phyloP scores from a whole-genome alignment of 768 basidiomycete genomes.

The Hydnum rufescens region DNA sequence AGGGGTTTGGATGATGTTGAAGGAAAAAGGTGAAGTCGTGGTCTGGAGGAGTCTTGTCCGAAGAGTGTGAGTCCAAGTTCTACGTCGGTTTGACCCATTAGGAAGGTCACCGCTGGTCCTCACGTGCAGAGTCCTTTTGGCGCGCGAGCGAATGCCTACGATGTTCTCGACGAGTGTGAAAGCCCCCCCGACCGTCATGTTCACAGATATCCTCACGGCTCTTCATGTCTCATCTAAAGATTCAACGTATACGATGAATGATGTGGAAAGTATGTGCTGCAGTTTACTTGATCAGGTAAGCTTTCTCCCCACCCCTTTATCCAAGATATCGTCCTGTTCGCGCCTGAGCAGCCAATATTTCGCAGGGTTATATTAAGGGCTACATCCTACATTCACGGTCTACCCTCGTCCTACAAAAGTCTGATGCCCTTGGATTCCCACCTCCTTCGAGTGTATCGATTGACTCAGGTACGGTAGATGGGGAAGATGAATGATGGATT shows the following conservation, averaged over 20 bases:
- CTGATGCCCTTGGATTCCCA: not conserved
- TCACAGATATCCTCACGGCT: not conserved
- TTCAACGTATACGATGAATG: not conserved
- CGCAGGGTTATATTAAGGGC: not conserved
- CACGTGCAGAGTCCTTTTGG: not conserved
- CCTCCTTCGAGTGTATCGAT: not conserved
- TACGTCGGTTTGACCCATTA: not conserved
- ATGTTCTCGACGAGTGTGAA: not conserved
- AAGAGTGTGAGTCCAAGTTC: not conserved
- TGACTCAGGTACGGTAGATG: not conserved
- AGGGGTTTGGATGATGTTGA: not conserved
- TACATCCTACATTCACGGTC: not conserved
- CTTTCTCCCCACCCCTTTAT: not conserved
- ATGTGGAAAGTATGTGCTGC: not conserved
- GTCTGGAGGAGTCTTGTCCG: not conserved
- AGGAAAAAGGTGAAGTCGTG: not conserved
- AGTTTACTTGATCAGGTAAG: slow-evolving; percentile 1
- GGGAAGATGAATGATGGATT: no score
- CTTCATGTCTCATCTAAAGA: not conserved
- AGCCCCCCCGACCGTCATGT: not conserved
- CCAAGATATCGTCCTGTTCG: not conserved
- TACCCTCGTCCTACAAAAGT: not conserved
- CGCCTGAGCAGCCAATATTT: no score
- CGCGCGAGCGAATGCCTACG: not conserved
- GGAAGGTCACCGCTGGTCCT: not conserved